Conservation (phyloP, 176 grass and related monocot species). For the Thinopyrum elongatum region DNA sequence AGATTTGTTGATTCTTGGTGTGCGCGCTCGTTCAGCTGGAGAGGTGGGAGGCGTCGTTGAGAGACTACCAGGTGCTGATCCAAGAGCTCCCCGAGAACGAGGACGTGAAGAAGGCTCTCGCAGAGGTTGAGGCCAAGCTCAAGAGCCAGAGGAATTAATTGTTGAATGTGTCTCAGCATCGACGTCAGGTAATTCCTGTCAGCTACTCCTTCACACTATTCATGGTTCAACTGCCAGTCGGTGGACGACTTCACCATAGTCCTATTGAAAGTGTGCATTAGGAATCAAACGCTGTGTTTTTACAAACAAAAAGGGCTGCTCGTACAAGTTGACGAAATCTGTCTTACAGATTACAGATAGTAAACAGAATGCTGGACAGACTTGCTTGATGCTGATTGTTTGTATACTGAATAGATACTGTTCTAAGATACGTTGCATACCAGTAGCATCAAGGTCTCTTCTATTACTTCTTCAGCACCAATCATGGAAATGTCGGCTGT, state of each 20-base stretch:
- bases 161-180: background rate
- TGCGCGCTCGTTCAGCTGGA: conserved; percentile 53
- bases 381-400: background rate
- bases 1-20: background rate
- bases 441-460: background rate
- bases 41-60: conserved; percentile 81
- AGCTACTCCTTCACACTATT: background rate
- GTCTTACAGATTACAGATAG: background rate
- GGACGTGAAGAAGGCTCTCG: conserved; percentile 67
- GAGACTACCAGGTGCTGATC: conserved; percentile 80
- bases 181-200: conserved; percentile 36
- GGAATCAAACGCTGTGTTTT: background rate
- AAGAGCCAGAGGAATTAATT: conserved; percentile 39
- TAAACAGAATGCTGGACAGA: background rate
- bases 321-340: background rate
- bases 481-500: conserved; percentile 13
- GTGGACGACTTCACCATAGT: background rate
- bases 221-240: background rate
- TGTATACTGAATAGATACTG: background rate
- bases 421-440: background rate
- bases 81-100: conserved; percentile 84
- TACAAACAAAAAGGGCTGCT: background rate
- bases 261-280: background rate
- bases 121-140: conserved; percentile 61
- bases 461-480: background rate